These are phyloP conservation scores for Penicillium frequentans DNA, from an alignment of 2,329 filamentous ascomycete species.

Conservation along the genomic window DNA sequence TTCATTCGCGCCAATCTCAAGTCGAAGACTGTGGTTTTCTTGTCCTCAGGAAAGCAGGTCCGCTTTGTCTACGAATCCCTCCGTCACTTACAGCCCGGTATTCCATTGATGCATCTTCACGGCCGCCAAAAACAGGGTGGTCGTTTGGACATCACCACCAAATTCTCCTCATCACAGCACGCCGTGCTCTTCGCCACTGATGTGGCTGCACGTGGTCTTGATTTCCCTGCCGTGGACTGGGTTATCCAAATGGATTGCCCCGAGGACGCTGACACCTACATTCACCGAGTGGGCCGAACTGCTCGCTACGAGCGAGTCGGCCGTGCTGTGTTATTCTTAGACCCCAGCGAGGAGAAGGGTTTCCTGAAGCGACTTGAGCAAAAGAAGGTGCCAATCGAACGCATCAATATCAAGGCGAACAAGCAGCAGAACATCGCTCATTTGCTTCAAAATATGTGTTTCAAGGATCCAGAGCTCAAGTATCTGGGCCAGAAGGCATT, in stretches of 20 bases:
- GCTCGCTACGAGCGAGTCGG: constrained; percentile 90
- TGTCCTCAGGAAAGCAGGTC: constrained; percentile 94
- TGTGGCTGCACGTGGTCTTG: constrained; percentile 87
- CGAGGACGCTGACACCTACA: constrained; percentile 96
- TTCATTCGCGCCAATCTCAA: constrained; percentile 91
- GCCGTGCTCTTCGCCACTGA: constrained; percentile 94
- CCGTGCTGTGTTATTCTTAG: constrained; percentile 83
- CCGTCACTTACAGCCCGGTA: constrained; percentile 88
- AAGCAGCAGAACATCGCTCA: constrained; percentile 85
- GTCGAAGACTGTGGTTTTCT: constrained; percentile 90
- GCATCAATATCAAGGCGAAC: constrained; percentile 81
- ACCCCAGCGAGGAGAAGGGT: constrained; percentile 88
- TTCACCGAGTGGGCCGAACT: constrained; percentile 91
- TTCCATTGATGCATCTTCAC: constrained; percentile 87
- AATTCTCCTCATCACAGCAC: constrained; percentile 77
- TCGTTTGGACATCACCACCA: constrained; percentile 80
- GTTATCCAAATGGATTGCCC: constrained; percentile 98
- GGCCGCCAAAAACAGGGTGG: constrained; percentile 91
- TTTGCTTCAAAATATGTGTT: constrained; percentile 90
- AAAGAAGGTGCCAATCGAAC: constrained; percentile 85
- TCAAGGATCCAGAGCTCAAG: constrained; percentile 90
- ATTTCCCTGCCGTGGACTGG: constrained; percentile 97
- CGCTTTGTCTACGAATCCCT: constrained; percentile 94
- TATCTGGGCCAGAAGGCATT: constrained; percentile 97
- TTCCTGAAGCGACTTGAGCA: constrained; percentile 82